Base-by-base conservation (phyloP, 2,329 filamentous ascomycete genomes). In the Fusarium agapanthi region DNA sequence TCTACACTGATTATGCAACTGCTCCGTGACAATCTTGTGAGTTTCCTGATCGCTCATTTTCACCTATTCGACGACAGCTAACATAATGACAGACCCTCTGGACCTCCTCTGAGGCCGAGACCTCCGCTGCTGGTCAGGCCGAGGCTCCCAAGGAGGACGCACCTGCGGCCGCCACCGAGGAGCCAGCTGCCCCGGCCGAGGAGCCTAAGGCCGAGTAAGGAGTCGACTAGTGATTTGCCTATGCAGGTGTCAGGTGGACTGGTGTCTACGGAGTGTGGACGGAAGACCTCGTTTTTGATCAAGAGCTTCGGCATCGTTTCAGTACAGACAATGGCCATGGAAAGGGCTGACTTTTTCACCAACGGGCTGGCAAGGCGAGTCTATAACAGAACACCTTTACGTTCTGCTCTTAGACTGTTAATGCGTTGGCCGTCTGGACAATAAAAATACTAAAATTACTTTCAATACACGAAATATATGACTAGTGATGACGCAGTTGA, bases 1-100 rank as follows among this genome's bases (percentile, higher is more conserved):
- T 97, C 94, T 51, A 98, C 95, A 74, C 91, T 98, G 80, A 98
- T 98, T 87, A 98, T 98, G 95, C 95, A 98, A 89, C 93, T 98
- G 73, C 92, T 98, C 83, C 93, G 95, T 83, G 95, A 98, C 88
- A 98, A 98, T 90, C 84, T 98, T 83, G 94, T 97, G 88, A 77
- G 89, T 84, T 35, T 59, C n/a, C 24, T 4, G 12, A 15, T 16
- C 16, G 8, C 18, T 10, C 7, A 30, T 2, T 35, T n/a, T 28
- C 22, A 16, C 28, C 13, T 28, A 18, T 45, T 16, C n/a, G 34
- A 34, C 37, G 7, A 44, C 55, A 59, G 56, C 83, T 85, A 77
- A 84, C 75, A 38, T 22, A 8, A 38, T 9, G 43, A 58, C 22
- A 98, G 95, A 98, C 96, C 77, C 95, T 98, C 85, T 98, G 96